phyloP scores from a whole-genome alignment of 2,329 filamentous ascomycete species.

The Colletotrichum neosansevieriae region DNA sequence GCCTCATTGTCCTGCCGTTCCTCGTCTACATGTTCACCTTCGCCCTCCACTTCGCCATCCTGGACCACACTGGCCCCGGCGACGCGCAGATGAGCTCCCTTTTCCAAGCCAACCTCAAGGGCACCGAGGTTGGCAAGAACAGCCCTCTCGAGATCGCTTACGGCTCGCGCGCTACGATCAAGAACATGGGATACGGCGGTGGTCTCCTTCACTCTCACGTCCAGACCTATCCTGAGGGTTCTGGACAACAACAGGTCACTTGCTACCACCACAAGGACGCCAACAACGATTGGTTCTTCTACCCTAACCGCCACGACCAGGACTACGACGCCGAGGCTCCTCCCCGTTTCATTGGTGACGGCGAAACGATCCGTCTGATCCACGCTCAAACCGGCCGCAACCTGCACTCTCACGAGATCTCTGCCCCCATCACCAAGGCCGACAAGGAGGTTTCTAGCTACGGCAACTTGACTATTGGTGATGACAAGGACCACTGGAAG shows the following conservation, averaged over 20 bases:
- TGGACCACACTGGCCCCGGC: slow-evolving; percentile 93
- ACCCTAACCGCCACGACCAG: slow-evolving; percentile 84
- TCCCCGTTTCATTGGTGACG: slow-evolving; percentile 82
- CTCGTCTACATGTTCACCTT: slow-evolving; percentile 97
- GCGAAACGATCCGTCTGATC: slow-evolving; percentile 84
- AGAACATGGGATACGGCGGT: slow-evolving; percentile 99
- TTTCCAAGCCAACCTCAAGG: slow-evolving; percentile 96
- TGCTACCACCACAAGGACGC: slow-evolving; percentile 99
- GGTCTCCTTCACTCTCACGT: slow-evolving; percentile 96
- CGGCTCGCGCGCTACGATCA: slow-evolving; percentile 91
- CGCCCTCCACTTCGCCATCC: slow-evolving; percentile 91
- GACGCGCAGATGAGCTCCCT: slow-evolving; percentile 99
- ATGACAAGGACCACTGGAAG: slow-evolving; percentile 98
- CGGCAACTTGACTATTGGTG: slow-evolving; percentile 93
- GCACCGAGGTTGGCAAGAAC: slow-evolving; percentile 93
- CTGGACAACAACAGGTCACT: slow-evolving; percentile 93
- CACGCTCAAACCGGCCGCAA: slow-evolving; percentile 97
- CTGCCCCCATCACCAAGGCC: slow-evolving; percentile 88
- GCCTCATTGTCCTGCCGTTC: slow-evolving; percentile 89
- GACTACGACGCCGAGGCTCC: slow-evolving; percentile 79
- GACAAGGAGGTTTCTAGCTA: slow-evolving; percentile 96
- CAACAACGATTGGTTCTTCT: slow-evolving; percentile 99
- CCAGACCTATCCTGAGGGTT: slow-evolving; percentile 95
- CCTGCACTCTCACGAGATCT: slow-evolving; percentile 91
- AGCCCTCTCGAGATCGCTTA: slow-evolving; percentile 92